Evolutionary conservation across 148 eudicot genomes (phyloP), one percentile per base, ranked within the genome.

Genomic region (Amaranthus cruentus): DNA sequence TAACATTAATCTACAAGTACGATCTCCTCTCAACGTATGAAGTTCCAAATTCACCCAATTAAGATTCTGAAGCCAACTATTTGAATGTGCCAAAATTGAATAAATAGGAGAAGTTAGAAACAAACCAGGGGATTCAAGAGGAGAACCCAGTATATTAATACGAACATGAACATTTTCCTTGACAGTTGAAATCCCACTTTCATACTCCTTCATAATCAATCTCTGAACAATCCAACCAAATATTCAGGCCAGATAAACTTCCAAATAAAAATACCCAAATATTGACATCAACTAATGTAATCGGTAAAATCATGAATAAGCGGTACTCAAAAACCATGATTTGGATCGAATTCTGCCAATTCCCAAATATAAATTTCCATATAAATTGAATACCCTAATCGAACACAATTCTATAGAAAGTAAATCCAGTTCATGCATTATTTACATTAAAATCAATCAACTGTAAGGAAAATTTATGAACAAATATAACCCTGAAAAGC

Each of bases 131-230:
- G 77, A 81, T 77, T 90, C 90, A 12, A 91, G 86, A 68, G 93
- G 90, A 76, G 98, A 92, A 11, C 98, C 94, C 9, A 83, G 73
- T 28, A 82, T 66, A 83, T 85, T 81, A 63, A 95, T 76, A 56
- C 98, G 88, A 74, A 95, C 92, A 77, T 90, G 97, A 74, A 88
- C 92, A 74, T 80, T 78, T 18, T 86, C 82, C 87, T 95, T 91
- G 28, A 86, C 74, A 55, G 78, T 86, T 6, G 88, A 88, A 77
- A 56, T 81, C 47, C 75, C 64, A 48, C 71, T 83, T 69, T 81
- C 82, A 10, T 66, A 71, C 55, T 78, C 86, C 80, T 81, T 76
- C 69, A 59, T 71, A n/a, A 91, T 77, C 69, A 80, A 75, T 68
- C 79, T 81, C 97, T 94, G 75, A 6, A 75, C 70, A 47, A 9